Base-by-base conservation (phyloP, 2,329 filamentous ascomycete genomes). In the Endocalyx cinctus region DNA sequence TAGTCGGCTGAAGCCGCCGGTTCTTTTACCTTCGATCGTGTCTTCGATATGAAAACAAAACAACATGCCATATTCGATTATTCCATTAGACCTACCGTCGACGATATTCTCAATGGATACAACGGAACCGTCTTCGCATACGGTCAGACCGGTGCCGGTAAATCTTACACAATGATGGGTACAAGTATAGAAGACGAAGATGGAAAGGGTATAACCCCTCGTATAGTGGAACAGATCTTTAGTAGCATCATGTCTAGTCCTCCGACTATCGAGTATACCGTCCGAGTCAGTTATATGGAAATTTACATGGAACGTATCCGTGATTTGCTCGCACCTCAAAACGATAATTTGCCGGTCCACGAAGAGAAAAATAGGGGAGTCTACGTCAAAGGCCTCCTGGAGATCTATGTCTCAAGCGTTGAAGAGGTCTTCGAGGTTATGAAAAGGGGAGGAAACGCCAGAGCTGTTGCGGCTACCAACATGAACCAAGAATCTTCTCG, bases 251-350 rank as follows among this genome's bases (percentile, higher is more conserved):
- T 96, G 65, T 80, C 85, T 15, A 95, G 88, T 51, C 87, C 90
- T 27, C 82, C 82, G 52, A 94, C 87, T 48, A 96, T 97, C 59
- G 92, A 97, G 64, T 97, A 97, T 63, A 97, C 89, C n/a, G 90
- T 98, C 33, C 81, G 89, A 36, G 90, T 97, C 56, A 95, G 88
- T 63, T 97, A 97, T 65, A 96, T 98, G 89, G 92, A 98, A 65
- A 97, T 98, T 46, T 98, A 98, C 70, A 98, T 97, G 92, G 92
- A 98, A 68, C 81, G 85, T 50, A 97, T 98, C 60, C 80, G 90
- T 53, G 92, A 98, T 78, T 66, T 98, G 54, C 69, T 98, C 44
- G 81, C 84, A 16, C 92, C 92, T 10, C 84, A 89, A 40, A 95
- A 97, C 63, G 90, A 96, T 67, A 97, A 97, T 57, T 70, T 98